Percentiles rank a stretch among this genome's conserved stretches.
Evolutionary conservation across 192 early-diverging fungal genomes (phyloP).

Genomic region (Phlyctochytrium arcticum): DNA sequence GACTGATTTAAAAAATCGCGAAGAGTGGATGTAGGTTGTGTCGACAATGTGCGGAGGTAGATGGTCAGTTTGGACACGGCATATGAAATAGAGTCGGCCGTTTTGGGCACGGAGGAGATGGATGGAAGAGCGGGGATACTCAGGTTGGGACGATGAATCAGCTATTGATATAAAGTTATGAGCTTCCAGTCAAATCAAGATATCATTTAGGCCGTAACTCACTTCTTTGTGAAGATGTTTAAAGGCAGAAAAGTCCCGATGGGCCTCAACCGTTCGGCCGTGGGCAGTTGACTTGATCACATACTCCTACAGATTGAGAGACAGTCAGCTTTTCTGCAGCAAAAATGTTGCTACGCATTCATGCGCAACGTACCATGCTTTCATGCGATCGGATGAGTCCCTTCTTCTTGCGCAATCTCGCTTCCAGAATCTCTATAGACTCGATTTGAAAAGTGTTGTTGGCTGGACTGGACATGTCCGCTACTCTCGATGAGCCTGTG

Average conservation of each 20-base stretch:
- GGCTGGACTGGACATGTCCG: no score
- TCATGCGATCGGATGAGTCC: slow-evolving; percentile 2
- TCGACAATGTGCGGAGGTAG: slow-evolving; percentile 1
- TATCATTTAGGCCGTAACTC: background rate
- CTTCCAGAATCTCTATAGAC: background rate
- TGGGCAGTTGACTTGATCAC: slow-evolving; percentile 9
- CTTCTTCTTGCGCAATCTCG: slow-evolving; percentile 8
- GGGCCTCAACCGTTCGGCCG: background rate
- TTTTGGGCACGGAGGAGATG: background rate
- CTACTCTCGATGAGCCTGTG: no score
- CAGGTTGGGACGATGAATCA: slow-evolving; percentile 17
- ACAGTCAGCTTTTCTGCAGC: no score
- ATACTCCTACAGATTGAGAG: background rate
- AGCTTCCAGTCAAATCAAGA: background rate
- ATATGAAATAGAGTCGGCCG: background rate
- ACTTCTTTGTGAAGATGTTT: slow-evolving; percentile 23
- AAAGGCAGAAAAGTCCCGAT: slow-evolving; percentile 19
- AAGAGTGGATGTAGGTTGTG: slow-evolving; percentile 12
- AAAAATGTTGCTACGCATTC: no score
- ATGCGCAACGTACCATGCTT: background rate
- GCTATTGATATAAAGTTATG: background rate
- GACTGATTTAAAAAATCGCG: slow-evolving; percentile 26
- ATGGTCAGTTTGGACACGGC: background rate
- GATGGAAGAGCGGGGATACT: slow-evolving; percentile 16
- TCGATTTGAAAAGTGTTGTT: no score